Conservation (phyloP, 2,329 filamentous ascomycete genomes). For the Fusarium tricinctum region DNA sequence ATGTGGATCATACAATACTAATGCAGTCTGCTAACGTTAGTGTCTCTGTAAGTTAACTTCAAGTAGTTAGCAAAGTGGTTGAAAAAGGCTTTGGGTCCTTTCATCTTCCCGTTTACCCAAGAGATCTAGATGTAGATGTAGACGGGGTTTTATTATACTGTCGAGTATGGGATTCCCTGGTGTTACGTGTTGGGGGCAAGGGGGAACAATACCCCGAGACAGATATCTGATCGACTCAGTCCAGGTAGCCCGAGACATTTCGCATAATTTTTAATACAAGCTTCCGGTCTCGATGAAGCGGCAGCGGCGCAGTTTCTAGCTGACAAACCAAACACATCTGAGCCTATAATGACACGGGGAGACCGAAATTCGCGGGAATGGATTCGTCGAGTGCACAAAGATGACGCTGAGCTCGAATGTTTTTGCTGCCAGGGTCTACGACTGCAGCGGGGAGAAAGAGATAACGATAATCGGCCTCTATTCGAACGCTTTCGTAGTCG, state of each 20-base stretch:
- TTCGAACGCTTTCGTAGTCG: neutral
- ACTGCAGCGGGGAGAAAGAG: neutral
- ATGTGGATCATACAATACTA: slow-evolving; percentile 4
- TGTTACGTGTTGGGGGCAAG: neutral
- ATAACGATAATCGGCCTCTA: neutral
- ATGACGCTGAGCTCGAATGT: slow-evolving; percentile 1
- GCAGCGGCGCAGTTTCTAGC: slow-evolving; percentile 1
- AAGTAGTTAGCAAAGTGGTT: neutral
- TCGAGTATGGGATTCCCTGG: neutral
- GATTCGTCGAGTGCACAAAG: neutral
- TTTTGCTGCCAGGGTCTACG: neutral
- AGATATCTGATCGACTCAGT: slow-evolving; percentile 1
- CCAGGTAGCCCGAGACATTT: slow-evolving; percentile 22
- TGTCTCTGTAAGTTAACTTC: neutral
- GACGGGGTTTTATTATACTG: neutral
- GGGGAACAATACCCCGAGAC: slow-evolving; percentile 4
- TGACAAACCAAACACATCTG: slow-evolving; percentile 5
- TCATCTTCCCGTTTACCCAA: neutral
- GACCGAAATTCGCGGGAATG: neutral
- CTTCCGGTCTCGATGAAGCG: slow-evolving; percentile 9
- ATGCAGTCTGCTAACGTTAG: neutral
- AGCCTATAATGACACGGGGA: neutral
- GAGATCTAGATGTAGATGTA: neutral
- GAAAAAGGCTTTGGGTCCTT: neutral
- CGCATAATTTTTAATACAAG: slow-evolving; percentile 9